Percentiles rank a stretch among this genome's conserved stretches.
These are phyloP conservation scores for Blastobotrys malaysiensis DNA, from an alignment of 1,139 yeast genomes.

Conservation along the genomic window DNA sequence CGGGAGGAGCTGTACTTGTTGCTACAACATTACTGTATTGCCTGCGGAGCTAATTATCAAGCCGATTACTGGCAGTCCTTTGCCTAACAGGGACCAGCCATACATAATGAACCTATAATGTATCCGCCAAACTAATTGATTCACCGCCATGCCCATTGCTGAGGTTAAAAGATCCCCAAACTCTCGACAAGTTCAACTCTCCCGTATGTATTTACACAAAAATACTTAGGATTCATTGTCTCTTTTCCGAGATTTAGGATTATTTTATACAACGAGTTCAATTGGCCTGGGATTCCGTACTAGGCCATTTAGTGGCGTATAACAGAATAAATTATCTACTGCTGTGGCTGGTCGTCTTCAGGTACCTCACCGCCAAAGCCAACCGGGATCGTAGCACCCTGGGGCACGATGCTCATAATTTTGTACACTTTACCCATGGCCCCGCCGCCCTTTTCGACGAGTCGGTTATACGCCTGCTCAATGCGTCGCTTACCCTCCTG, in stretches of 20 bases:
- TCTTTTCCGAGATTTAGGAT: no score
- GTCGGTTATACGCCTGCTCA: conserved; percentile 54
- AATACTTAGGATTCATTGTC: no score
- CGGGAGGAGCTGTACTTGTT: conserved; percentile 75
- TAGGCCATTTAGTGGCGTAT: neutral
- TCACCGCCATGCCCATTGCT: no score
- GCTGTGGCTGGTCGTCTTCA: neutral
- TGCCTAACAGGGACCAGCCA: neutral
- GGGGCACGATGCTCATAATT: conserved; percentile 59
- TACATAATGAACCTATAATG: no score
- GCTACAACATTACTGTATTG: conserved; percentile 70
- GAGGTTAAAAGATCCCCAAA: no score
- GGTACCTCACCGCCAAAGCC: conserved; percentile 39
- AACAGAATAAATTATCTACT: neutral
- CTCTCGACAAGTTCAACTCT: no score
- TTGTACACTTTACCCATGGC: conserved; percentile 79
- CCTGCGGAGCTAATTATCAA: conserved; percentile 29
- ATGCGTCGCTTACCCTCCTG: conserved; percentile 39
- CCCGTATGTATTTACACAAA: no score
- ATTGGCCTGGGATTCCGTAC: neutral
- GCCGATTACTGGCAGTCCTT: neutral
- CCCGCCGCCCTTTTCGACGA: conserved; percentile 55
- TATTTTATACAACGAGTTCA: neutral
- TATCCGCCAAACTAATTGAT: no score
- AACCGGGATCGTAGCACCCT: conserved; percentile 38